phyloP scores from a whole-genome alignment of 2,329 filamentous ascomycete genomes.

The Colletotrichum falcatum region DNA sequence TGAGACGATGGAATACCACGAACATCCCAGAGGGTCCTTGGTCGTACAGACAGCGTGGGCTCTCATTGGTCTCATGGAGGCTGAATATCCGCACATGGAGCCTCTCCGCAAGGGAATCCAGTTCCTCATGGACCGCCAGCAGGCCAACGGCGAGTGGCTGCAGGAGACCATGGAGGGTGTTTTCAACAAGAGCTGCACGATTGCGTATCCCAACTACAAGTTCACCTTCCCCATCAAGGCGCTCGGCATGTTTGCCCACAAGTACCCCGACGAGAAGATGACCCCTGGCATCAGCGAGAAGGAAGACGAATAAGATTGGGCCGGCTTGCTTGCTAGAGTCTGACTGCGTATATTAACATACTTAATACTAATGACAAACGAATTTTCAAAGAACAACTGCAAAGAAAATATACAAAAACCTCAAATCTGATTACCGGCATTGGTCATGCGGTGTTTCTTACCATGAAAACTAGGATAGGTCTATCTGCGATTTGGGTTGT shows the following conservation, averaged over 20 bases:
- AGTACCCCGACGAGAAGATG: slow-evolving; percentile 75
- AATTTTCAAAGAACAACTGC: background rate
- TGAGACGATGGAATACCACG: slow-evolving; percentile 79
- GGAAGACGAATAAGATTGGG: slow-evolving; percentile 9
- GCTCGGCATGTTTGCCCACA: slow-evolving; percentile 85
- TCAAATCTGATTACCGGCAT: background rate
- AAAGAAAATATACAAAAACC: background rate
- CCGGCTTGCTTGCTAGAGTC: background rate
- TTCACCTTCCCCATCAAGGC: slow-evolving; percentile 96
- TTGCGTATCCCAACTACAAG: slow-evolving; percentile 99
- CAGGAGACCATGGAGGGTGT: slow-evolving; percentile 98
- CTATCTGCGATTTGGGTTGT: background rate
- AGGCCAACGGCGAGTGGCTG: slow-evolving; percentile 90
- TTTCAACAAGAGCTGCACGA: slow-evolving; percentile 99
- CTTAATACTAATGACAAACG: slow-evolving; percentile 20
- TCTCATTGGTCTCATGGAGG: slow-evolving; percentile 83
- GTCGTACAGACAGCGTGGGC: slow-evolving; percentile 98
- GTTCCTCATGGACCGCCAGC: slow-evolving; percentile 87
- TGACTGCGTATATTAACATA: slow-evolving; percentile 1
- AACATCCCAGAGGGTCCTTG: slow-evolving; percentile 81
- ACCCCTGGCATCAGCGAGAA: slow-evolving; percentile 37
- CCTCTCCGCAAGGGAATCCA: slow-evolving; percentile 79
- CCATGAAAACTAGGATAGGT: no score
- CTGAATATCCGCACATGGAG: slow-evolving; percentile 80
- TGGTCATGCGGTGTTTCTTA: background rate